A percentile compares a stretch with the other conserved stretches of the same genome.
Conservation (phyloP, 768 basidiomycete genomes). For the Tulasnella sp. region DNA sequence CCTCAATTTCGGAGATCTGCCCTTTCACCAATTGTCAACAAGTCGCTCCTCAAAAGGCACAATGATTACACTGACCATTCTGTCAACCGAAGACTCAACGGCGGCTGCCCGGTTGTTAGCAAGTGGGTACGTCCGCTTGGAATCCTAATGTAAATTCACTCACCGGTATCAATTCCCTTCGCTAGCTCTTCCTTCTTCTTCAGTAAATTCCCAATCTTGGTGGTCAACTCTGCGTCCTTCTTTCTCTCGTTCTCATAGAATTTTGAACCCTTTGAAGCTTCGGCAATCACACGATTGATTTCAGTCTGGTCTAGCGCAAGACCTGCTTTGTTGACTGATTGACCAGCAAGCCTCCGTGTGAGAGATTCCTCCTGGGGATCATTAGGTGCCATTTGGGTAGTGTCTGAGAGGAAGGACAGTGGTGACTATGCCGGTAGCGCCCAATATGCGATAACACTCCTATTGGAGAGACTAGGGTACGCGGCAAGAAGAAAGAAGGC, state of each 20-base stretch:
- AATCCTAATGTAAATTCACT: conserved; percentile 21
- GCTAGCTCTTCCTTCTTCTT: conserved; percentile 50
- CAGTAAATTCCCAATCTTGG: conserved; percentile 60
- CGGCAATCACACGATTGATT: conserved; percentile 80
- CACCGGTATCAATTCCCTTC: conserved; percentile 48
- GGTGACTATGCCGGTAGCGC: no score
- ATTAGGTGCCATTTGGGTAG: no score
- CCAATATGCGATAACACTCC: no score
- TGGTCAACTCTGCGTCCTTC: conserved; percentile 77
- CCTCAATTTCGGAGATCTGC: conserved; percentile 59
- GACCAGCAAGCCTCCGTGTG: conserved; percentile 72
- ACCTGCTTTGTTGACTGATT: conserved; percentile 82
- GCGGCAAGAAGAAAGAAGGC: no score
- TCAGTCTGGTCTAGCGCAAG: conserved; percentile 70
- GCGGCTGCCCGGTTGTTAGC: no score
- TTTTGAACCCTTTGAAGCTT: conserved; percentile 86
- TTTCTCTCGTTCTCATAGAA: conserved; percentile 91
- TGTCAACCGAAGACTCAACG: conserved; percentile 58
- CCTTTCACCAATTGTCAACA: no score
- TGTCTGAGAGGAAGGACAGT: no score
- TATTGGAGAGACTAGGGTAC: no score
- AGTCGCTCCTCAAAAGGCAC: no score
- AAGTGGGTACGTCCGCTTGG: neutral
- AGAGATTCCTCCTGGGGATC: conserved; percentile 32
- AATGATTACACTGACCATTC: conserved; percentile 52